phyloP scores from a whole-genome alignment of 2,329 filamentous ascomycete species.

The Cercospora nicotianae region DNA sequence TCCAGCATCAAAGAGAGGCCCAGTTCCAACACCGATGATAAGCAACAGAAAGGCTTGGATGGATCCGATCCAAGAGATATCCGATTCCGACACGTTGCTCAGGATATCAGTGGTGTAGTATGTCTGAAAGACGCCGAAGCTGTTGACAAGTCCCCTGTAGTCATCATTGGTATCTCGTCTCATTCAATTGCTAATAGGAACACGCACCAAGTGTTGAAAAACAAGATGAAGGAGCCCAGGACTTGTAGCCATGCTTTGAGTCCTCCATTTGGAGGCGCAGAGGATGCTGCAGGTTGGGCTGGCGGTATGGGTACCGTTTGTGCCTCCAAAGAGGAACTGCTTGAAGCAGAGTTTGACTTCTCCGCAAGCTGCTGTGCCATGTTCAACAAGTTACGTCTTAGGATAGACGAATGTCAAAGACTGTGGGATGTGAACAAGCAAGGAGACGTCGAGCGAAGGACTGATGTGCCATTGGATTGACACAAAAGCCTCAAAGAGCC shows the following conservation, averaged over 20 bases:
- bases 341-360: too few species aligned
- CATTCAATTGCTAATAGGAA: background rate
- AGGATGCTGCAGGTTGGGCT: background rate
- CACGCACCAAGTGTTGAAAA: slow-evolving; percentile 46
- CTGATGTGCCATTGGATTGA: too few species aligned
- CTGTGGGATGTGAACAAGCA: too few species aligned
- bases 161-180: background rate
- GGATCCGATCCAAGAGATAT: slow-evolving; percentile 54
- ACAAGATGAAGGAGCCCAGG: slow-evolving; percentile 45
- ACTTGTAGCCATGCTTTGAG: slow-evolving; percentile 50
- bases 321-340: too few species aligned
- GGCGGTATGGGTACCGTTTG: too few species aligned
- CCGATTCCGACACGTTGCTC: background rate
- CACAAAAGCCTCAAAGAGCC: too few species aligned
- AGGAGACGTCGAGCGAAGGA: too few species aligned
- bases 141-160: slow-evolving; percentile 34
- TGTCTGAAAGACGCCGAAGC: slow-evolving; percentile 48
- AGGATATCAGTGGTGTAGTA: slow-evolving; percentile 43
- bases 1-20: slow-evolving; percentile 18
- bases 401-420: too few species aligned
- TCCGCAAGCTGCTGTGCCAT: too few species aligned
- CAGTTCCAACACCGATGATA: slow-evolving; percentile 33
- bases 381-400: too few species aligned
- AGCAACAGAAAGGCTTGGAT: slow-evolving; percentile 54
- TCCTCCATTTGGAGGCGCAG: slow-evolving; percentile 43